A percentile compares a stretch with the other conserved stretches of the same genome.
phyloP scores from a whole-genome alignment of 2,329 filamentous ascomycete species.

The Tympanopsis confertula region DNA sequence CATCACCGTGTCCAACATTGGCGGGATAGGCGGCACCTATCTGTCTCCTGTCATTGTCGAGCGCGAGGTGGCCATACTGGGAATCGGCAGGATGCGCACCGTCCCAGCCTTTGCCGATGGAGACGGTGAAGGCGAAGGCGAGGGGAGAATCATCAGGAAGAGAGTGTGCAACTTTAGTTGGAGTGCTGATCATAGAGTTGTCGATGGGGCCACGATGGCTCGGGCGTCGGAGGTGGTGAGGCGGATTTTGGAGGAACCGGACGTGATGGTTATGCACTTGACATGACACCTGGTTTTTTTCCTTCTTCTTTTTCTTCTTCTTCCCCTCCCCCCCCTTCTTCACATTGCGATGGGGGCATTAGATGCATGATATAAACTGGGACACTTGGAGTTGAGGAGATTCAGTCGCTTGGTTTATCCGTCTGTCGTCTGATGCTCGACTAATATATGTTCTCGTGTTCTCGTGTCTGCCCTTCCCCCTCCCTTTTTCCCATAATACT shows the following conservation, averaged over 20 bases:
- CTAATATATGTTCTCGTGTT: no score
- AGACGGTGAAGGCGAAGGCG: constrained; percentile 28
- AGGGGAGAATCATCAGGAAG: constrained; percentile 50
- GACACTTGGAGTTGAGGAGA: no score
- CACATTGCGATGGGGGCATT: not conserved
- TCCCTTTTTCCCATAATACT: no score
- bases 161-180: constrained; percentile 87
- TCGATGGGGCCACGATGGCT: constrained; percentile 91
- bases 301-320: not conserved
- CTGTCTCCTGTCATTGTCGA: constrained; percentile 84
- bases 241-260: constrained; percentile 70
- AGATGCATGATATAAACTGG: constrained; percentile 2
- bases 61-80: constrained; percentile 82
- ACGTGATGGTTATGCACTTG: constrained; percentile 74
- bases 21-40: constrained; percentile 85
- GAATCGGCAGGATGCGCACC: constrained; percentile 68
- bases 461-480: no score
- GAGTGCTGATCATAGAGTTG: constrained; percentile 87
- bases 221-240: constrained; percentile 75
- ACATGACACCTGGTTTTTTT: constrained; percentile 34
- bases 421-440: no score
- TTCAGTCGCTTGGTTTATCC: no score
- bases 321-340: not conserved
- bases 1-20: constrained; percentile 93
- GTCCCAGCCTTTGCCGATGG: constrained; percentile 64